phyloP scores from a whole-genome alignment of 371 early-diverging fungal species.

The Synchytrium microbalum region DNA sequence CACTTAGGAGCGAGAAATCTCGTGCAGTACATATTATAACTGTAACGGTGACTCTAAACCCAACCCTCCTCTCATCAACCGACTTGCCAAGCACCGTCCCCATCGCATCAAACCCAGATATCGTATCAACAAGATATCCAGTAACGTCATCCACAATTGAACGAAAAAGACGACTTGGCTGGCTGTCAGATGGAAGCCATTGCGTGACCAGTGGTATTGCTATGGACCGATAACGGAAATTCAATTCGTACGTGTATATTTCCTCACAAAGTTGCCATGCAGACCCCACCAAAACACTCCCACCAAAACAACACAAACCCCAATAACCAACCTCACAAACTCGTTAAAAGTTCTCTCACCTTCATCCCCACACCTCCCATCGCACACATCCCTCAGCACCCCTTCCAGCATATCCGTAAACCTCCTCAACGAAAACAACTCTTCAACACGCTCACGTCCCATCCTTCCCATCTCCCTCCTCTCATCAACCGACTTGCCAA shows the following conservation, averaged over 20 bases:
- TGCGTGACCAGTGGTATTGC: too few species aligned
- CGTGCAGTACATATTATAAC: too few species aligned
- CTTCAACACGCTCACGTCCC: slow-evolving; percentile 56
- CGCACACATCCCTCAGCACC: slow-evolving; percentile 24
- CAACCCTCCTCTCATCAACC: slow-evolving; percentile 17
- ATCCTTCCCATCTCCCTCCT: slow-evolving; percentile 46
- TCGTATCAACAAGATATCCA: slow-evolving; percentile 56
- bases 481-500: slow-evolving; percentile 16
- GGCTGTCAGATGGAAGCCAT: too few species aligned
- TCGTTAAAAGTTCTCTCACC: too few species aligned
- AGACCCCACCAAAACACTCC: too few species aligned
- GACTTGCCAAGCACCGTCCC: slow-evolving; percentile 11
- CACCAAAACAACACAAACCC: too few species aligned
- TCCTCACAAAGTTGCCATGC: too few species aligned
- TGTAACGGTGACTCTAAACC: too few species aligned
- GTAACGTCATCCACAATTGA: slow-evolving; percentile 64
- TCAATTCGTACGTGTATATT: too few species aligned
- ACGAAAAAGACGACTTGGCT: slow-evolving; percentile 16
- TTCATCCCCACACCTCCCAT: not conserved
- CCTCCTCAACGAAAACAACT: slow-evolving; percentile 54
- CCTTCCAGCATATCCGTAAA: slow-evolving; percentile 63
- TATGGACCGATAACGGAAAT: too few species aligned
- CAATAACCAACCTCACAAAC: too few species aligned
- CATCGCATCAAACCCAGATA: slow-evolving; percentile 41
- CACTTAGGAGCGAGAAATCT: too few species aligned